Conservation (phyloP, 2,329 filamentous ascomycete genomes). For the Boeremia exigua region DNA sequence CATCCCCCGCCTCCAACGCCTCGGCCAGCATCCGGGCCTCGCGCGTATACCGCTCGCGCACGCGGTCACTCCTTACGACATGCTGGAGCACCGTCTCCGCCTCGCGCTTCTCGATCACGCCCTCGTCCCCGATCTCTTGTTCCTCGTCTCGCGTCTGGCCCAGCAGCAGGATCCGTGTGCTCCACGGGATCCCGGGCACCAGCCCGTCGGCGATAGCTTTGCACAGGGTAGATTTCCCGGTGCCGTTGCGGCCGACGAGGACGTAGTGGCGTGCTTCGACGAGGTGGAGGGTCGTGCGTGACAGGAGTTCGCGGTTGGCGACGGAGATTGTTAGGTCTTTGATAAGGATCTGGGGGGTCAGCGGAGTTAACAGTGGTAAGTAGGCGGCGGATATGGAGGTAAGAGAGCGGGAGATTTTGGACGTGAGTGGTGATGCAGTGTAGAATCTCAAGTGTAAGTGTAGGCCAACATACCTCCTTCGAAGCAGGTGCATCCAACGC, state of each 20-base stretch:
- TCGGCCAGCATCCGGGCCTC: constrained; percentile 68
- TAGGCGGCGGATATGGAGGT: too few relatives aligned
- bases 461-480: constrained; percentile 37
- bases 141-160: constrained; percentile 40
- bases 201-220: constrained; percentile 78
- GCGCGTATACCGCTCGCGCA: constrained; percentile 62
- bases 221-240: constrained; percentile 80
- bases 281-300: constrained; percentile 71
- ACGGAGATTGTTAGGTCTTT: constrained; percentile 76
- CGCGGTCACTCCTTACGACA: constrained; percentile 63
- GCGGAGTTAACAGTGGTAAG: too few relatives aligned
- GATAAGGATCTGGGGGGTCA: constrained; percentile 52
- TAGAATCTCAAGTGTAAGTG: too few relatives aligned
- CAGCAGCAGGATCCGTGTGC: constrained; percentile 43
- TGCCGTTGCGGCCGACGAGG: constrained; percentile 79
- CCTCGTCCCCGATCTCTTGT: constrained; percentile 43
- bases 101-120: constrained; percentile 22
- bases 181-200: constrained; percentile 67
- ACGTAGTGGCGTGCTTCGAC: constrained; percentile 79
- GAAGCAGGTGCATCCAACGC: constrained; percentile 47
- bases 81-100: constrained; percentile 66
- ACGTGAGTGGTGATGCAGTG: too few relatives aligned
- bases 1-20: constrained; percentile 65
- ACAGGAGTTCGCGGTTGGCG: constrained; percentile 68
- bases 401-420: too few relatives aligned